Percentiles rank a stretch among this genome's conserved stretches.
Evolutionary conservation across 2,329 filamentous ascomycete species (phyloP).

Genomic region (Phaeosphaeriaceae sp.): DNA sequence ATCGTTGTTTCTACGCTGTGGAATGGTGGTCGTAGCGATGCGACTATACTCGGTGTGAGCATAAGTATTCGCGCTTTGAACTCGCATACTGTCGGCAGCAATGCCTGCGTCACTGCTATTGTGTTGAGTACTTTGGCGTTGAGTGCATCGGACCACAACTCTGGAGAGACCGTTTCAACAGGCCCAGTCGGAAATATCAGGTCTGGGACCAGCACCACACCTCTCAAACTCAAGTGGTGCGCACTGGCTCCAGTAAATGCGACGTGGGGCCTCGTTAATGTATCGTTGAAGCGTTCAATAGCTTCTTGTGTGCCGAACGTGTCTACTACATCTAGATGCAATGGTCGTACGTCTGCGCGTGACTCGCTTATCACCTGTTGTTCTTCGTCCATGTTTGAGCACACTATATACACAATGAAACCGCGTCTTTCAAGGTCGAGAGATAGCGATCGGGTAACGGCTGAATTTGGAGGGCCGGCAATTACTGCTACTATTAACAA

Average conservation of each 20-base stretch:
- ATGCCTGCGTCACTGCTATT: slow-evolving; percentile 85
- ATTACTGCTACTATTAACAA: slow-evolving; percentile 64
- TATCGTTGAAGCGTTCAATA: slow-evolving; percentile 73
- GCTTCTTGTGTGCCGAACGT: slow-evolving; percentile 71
- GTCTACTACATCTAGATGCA: slow-evolving; percentile 83
- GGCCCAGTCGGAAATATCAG: slow-evolving; percentile 80
- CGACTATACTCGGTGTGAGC: slow-evolving; percentile 79
- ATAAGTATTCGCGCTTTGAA: slow-evolving; percentile 72
- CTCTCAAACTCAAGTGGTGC: slow-evolving; percentile 77
- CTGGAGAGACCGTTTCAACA: slow-evolving; percentile 82
- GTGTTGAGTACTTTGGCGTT: slow-evolving; percentile 92
- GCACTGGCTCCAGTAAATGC: slow-evolving; percentile 77
- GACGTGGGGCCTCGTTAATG: slow-evolving; percentile 75
- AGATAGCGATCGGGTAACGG: slow-evolving; percentile 81
- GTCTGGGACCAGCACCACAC: slow-evolving; percentile 82
- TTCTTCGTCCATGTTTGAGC: slow-evolving; percentile 85
- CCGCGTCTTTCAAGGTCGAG: slow-evolving; percentile 88
- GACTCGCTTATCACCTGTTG: slow-evolving; percentile 75
- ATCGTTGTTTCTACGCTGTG: slow-evolving; percentile 86
- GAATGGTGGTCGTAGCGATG: slow-evolving; percentile 79
- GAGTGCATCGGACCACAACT: slow-evolving; percentile 85
- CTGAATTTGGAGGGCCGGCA: slow-evolving; percentile 84
- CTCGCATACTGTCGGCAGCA: slow-evolving; percentile 65
- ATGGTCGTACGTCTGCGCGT: slow-evolving; percentile 79
- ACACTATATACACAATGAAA: slow-evolving; percentile 92